Percentiles rank a stretch among this genome's conserved stretches.
These are phyloP conservation scores for Cadophora luteo-olivacea DNA, from an alignment of 2,329 filamentous ascomycete genomes.

Conservation along the genomic window DNA sequence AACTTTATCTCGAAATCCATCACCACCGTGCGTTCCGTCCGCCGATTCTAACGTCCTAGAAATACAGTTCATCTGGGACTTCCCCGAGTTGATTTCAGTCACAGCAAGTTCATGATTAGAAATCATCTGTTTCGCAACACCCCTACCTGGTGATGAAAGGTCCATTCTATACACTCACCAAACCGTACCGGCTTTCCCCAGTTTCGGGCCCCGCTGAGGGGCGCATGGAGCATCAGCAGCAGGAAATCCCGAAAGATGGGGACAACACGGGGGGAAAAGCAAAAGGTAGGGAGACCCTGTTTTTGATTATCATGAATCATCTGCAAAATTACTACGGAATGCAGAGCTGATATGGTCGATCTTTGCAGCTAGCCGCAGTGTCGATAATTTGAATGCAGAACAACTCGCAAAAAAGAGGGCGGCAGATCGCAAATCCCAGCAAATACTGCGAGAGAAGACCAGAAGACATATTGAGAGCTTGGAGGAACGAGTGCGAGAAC, in stretches of 20 bases:
- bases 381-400: slow-evolving; percentile 8
- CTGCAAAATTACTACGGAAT: not conserved
- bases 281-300: not conserved
- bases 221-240: slow-evolving; percentile 6
- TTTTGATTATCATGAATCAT: not conserved
- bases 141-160: not conserved
- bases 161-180: not conserved
- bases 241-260: not conserved
- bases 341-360: not conserved
- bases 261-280: not conserved
- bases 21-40: not conserved
- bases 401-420: slow-evolving; percentile 16
- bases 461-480: slow-evolving; percentile 10
- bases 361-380: slow-evolving; percentile 4
- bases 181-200: not conserved
- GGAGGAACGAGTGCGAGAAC: slow-evolving; percentile 3
- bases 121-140: not conserved
- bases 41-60: not conserved
- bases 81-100: not conserved
- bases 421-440: slow-evolving; percentile 3
- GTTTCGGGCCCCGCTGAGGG: not conserved
- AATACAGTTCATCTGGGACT: too few relatives aligned
- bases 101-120: too few relatives aligned
- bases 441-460: slow-evolving; percentile 8
- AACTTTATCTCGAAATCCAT: not conserved